phyloP scores from a whole-genome alignment of 1,284 basidiomycete genomes.

The Ustilago vetiveriae region DNA sequence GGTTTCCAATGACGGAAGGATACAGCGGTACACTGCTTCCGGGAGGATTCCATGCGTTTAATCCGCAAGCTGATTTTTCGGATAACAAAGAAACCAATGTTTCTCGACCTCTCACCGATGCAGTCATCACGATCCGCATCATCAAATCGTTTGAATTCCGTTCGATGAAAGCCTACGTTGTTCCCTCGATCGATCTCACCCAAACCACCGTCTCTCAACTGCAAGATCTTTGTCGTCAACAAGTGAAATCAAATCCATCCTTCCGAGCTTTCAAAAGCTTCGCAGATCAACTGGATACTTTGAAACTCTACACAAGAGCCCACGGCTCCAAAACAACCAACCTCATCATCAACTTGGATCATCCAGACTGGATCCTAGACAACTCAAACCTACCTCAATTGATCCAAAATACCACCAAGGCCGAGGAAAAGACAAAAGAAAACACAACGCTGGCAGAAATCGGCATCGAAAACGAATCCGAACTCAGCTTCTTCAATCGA shows the following conservation, averaged over 20 bases:
- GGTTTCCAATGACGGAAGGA: no score
- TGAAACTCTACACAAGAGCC: conserved; percentile 93
- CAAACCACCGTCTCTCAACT: conserved; percentile 79
- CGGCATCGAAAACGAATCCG: conserved; percentile 63
- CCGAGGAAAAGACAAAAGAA: conserved; percentile 11
- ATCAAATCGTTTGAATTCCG: conserved; percentile 95
- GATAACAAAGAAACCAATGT: conserved; percentile 76
- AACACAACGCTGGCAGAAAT: conserved; percentile 48
- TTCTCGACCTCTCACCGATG: conserved; percentile 75
- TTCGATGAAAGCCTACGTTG: conserved; percentile 85
- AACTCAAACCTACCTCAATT: conserved; percentile 18
- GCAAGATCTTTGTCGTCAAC: conserved; percentile 76
- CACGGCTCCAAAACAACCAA: conserved; percentile 82
- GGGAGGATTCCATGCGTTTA: conserved; percentile 48
- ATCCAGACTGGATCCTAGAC: conserved; percentile 60
- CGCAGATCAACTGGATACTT: conserved; percentile 73
- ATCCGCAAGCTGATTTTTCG: conserved; percentile 61
- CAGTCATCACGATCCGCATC: conserved; percentile 86
- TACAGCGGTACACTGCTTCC: conserved; percentile 29
- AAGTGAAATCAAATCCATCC: conserved; percentile 45
- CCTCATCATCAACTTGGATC: conserved; percentile 66
- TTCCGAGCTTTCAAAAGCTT: conserved; percentile 57
- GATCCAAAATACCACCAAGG: no score
- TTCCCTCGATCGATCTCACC: conserved; percentile 83
- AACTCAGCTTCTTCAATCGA: conserved; percentile 62